Evolutionary conservation across 2,329 filamentous ascomycete species (phyloP).

Genomic region (Phialophora chinensis): DNA sequence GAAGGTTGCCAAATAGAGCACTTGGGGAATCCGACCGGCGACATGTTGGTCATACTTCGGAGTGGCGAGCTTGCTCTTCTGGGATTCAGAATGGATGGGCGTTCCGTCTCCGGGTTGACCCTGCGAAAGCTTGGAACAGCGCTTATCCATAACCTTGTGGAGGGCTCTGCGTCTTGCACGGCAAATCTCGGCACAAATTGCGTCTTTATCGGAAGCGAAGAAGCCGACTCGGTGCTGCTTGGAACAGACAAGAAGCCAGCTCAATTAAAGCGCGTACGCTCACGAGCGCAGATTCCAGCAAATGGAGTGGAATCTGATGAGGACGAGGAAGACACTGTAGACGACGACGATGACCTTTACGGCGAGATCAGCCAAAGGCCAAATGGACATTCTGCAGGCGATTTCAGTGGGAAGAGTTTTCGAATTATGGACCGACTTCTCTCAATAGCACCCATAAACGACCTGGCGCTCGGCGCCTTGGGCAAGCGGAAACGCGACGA

Average conservation of each 20-base stretch:
- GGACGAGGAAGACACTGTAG: conserved; percentile 54
- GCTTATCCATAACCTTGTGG: conserved; percentile 67
- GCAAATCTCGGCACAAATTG: conserved; percentile 70
- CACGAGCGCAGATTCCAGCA: conserved; percentile 46
- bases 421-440: conserved; percentile 32
- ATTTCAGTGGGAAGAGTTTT: conserved; percentile 28
- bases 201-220: conserved; percentile 85
- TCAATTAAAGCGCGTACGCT: conserved; percentile 35
- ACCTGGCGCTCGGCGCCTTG: conserved; percentile 30
- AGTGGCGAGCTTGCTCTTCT: conserved; percentile 77
- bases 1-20: conserved; percentile 81
- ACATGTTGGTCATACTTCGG: conserved; percentile 81
- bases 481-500: conserved; percentile 40
- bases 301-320: conserved; percentile 61
- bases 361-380: conserved; percentile 44
- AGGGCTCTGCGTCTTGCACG: conserved; percentile 70
- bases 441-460: conserved; percentile 37
- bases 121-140: conserved; percentile 69
- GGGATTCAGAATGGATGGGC: conserved; percentile 84
- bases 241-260: conserved; percentile 75
- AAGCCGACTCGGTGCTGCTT: conserved; percentile 78
- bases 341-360: conserved; percentile 61
- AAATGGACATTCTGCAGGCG: conserved; percentile 23
- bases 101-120: conserved; percentile 86
- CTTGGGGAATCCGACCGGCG: conserved; percentile 76